phyloP scores from a whole-genome alignment of 2,329 filamentous ascomycete genomes.

The Arthrobotrys iridis region DNA sequence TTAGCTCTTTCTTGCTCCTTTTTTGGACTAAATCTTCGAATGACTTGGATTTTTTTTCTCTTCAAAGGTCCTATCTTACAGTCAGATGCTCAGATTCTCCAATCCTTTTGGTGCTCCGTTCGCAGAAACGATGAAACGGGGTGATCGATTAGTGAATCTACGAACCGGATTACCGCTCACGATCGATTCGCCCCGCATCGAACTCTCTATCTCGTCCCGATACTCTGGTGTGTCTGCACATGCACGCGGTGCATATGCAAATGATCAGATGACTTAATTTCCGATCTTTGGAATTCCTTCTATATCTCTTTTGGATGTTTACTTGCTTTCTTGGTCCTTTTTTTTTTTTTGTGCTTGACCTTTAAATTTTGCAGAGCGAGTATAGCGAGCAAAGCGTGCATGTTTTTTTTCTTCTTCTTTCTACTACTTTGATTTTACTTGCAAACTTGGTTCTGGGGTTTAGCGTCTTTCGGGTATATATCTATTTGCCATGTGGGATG shows the following conservation, averaged over 20 bases:
- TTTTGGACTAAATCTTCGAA: neutral
- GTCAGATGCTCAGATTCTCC: constrained; percentile 15
- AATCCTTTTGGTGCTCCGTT: neutral
- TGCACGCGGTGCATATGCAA: constrained; percentile 7
- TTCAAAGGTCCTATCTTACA: constrained; percentile 18
- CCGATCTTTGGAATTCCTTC: neutral
- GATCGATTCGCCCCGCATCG: neutral
- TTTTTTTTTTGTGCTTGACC: neutral
- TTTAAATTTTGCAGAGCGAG: constrained; percentile 2
- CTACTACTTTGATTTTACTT: constrained; percentile 4
- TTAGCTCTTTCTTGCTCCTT: constrained; percentile 27
- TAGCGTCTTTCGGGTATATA: neutral
- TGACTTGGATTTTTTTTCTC: constrained; percentile 15
- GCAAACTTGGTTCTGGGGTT: neutral
- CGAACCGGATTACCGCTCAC: neutral
- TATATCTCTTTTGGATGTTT: neutral
- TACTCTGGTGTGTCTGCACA: neutral
- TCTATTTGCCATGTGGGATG: neutral
- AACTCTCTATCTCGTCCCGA: neutral
- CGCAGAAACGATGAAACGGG: neutral
- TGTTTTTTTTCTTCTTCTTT: constrained; percentile 5
- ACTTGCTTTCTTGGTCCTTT: neutral
- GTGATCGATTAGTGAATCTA: neutral
- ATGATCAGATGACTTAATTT: neutral
- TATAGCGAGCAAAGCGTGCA: constrained; percentile 11